These are phyloP conservation scores for Talaromyces borbonicus DNA, from an alignment of 495 filamentous ascomycete species.

Conservation along the genomic window DNA sequence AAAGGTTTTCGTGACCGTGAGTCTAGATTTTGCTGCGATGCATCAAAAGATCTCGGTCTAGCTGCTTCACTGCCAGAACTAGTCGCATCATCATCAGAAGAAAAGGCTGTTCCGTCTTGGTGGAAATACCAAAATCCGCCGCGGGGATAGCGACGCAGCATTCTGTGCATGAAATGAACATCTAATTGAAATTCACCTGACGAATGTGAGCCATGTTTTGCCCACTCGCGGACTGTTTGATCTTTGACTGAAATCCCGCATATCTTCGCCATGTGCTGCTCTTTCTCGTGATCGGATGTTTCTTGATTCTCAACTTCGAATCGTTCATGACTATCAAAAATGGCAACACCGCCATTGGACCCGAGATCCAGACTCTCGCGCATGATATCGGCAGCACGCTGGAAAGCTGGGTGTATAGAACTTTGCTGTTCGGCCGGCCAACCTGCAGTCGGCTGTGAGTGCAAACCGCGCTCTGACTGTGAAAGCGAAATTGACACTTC, in stretches of 20 bases:
- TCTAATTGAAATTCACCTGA: slow-evolving; percentile 28
- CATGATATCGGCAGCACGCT: slow-evolving; percentile 46
- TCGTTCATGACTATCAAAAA: slow-evolving; percentile 32
- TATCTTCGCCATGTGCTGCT: background rate
- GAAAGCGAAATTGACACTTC: background rate
- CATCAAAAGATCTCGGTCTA: slow-evolving; percentile 12
- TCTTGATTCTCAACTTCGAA: slow-evolving; percentile 11
- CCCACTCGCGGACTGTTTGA: background rate
- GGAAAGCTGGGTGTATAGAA: slow-evolving; percentile 34
- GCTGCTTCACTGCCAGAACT: background rate
- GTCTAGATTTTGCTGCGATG: slow-evolving; percentile 8
- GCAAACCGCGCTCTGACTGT: too few species aligned
- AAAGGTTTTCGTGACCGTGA: slow-evolving; percentile 28
- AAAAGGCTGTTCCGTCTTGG: slow-evolving; percentile 31
- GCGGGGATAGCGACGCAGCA: slow-evolving; percentile 50
- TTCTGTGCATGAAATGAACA: slow-evolving; percentile 32
- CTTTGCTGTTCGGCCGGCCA: slow-evolving; percentile 26
- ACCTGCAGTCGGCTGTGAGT: too few species aligned
- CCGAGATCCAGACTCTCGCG: slow-evolving; percentile 45
- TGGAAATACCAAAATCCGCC: slow-evolving; percentile 60
- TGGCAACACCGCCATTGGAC: slow-evolving; percentile 42
- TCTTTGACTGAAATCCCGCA: background rate
- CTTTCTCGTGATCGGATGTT: background rate
- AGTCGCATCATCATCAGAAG: slow-evolving; percentile 29
- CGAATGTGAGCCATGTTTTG: slow-evolving; percentile 20